A percentile compares a stretch with the other conserved stretches of the same genome.
These are phyloP conservation scores for Dactylella cylindrospora DNA, from an alignment of 2,329 filamentous ascomycete genomes.

Conservation along the genomic window DNA sequence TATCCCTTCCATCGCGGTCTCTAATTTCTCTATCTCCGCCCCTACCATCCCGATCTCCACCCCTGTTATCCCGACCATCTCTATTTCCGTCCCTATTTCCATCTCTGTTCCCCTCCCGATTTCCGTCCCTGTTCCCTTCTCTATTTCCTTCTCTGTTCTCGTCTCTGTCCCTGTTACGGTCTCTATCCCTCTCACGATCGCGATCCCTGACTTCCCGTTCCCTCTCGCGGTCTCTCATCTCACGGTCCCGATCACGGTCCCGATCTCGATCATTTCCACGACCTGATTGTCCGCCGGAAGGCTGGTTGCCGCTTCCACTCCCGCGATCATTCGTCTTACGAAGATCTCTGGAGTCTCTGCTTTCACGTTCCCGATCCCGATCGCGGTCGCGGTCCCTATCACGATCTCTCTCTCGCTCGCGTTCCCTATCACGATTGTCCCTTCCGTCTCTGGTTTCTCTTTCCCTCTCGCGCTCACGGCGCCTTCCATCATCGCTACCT, in stretches of 20 bases:
- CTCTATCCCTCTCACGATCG: constrained; percentile 23
- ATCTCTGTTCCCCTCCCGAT: not conserved
- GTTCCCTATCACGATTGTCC: constrained; percentile 42
- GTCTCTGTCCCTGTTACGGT: constrained; percentile 36
- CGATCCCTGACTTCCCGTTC: too few species aligned
- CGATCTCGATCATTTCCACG: constrained; percentile 6
- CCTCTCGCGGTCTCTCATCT: not conserved
- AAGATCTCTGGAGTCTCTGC: constrained; percentile 14
- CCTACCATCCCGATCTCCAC: constrained; percentile 11
- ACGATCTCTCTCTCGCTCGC: constrained; percentile 45
- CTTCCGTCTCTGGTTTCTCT: constrained; percentile 13
- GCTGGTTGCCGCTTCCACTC: not conserved
- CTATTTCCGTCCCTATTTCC: not conserved
- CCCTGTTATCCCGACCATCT: constrained; percentile 5
- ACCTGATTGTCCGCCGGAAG: not conserved
- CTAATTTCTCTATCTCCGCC: constrained; percentile 17
- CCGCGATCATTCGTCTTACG: constrained; percentile 9
- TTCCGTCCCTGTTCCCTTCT: constrained; percentile 13
- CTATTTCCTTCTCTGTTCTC: constrained; percentile 34
- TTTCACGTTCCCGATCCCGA: constrained; percentile 43
- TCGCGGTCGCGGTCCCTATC: constrained; percentile 46
- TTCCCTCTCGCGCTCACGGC: constrained; percentile 44
- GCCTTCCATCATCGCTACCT: constrained; percentile 43
- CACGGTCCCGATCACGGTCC: constrained; percentile 16
- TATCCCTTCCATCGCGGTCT: constrained; percentile 12